phyloP scores from a whole-genome alignment of 352 stramenopile genomes.

The Phytophthora pisi region DNA sequence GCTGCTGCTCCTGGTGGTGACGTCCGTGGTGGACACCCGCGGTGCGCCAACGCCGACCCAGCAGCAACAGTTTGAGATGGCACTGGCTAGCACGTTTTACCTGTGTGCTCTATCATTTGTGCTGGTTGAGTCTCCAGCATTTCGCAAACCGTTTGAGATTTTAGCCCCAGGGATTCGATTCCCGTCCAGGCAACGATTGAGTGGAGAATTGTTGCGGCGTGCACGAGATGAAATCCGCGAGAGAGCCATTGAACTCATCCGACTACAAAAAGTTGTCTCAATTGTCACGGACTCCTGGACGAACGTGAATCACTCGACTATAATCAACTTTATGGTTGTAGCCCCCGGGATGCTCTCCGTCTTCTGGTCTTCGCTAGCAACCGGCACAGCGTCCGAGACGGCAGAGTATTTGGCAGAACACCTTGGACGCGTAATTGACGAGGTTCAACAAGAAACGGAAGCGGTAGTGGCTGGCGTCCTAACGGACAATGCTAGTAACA shows the following conservation, averaged over 20 bases:
- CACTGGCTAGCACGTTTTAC: no score
- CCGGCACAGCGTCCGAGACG: conserved; percentile 1
- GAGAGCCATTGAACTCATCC: neutral
- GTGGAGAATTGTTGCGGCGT: neutral
- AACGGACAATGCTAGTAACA: conserved; percentile 9
- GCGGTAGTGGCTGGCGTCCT: conserved; percentile 10
- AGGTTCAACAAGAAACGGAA: conserved; percentile 6
- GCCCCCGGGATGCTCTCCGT: conserved; percentile 3
- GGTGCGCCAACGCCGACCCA: no score
- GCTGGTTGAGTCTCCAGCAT: no score
- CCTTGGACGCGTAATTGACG: conserved; percentile 13
- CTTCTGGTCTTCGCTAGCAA: conserved; percentile 11
- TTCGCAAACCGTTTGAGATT: no score
- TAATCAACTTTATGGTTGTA: conserved; percentile 15
- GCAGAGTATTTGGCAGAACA: conserved; percentile 7
- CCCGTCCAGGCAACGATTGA: no score
- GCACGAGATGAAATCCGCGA: conserved; percentile 8
- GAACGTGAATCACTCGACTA: conserved; percentile 9
- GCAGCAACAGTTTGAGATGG: no score
- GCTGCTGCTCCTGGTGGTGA: neutral
- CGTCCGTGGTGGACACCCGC: no score
- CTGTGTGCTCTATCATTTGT: no score
- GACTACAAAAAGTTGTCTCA: conserved; percentile 1
- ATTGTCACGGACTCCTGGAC: conserved; percentile 14
- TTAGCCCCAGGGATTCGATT: no score